Percentiles rank a stretch among this genome's conserved stretches.
These are phyloP conservation scores for Globisporangium nodosum DNA, from an alignment of 352 stramenopile genomes.

Conservation along the genomic window DNA sequence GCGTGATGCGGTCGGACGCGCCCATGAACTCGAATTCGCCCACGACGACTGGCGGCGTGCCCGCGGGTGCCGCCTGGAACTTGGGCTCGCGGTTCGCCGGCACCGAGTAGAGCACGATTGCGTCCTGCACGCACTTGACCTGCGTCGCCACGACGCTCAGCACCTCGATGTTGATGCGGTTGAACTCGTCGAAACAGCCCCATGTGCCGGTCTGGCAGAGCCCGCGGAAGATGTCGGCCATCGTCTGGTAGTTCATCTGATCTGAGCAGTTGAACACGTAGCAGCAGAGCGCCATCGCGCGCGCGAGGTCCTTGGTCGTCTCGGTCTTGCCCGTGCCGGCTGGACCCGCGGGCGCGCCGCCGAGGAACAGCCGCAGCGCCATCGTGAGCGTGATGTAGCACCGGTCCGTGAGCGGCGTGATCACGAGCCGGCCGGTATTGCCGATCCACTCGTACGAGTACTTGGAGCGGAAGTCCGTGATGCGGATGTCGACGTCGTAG, in stretches of 20 bases:
- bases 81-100: slow-evolving; percentile 93
- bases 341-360: slow-evolving; percentile 90
- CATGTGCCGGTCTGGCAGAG: slow-evolving; percentile 82
- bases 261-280: slow-evolving; percentile 90
- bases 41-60: slow-evolving; percentile 89
- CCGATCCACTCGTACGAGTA: slow-evolving; percentile 89
- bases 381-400: slow-evolving; percentile 98
- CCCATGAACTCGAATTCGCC: slow-evolving; percentile 88
- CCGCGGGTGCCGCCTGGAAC: slow-evolving; percentile 90
- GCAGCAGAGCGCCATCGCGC: slow-evolving; percentile 81
- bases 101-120: slow-evolving; percentile 85
- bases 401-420: slow-evolving; percentile 94
- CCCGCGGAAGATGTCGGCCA: slow-evolving; percentile 86
- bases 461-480: slow-evolving; percentile 95
- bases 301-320: slow-evolving; percentile 82
- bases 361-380: slow-evolving; percentile 94
- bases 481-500: slow-evolving; percentile 95
- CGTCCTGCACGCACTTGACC: slow-evolving; percentile 83
- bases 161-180: slow-evolving; percentile 87
- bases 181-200: slow-evolving; percentile 89
- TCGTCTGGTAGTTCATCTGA: slow-evolving; percentile 89
- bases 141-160: slow-evolving; percentile 82
- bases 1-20: slow-evolving; percentile 72
- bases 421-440: slow-evolving; percentile 91
- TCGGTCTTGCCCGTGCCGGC: slow-evolving; percentile 90